phyloP scores from a whole-genome alignment of 345 rosid genomes.

The Lepidium sativum region DNA sequence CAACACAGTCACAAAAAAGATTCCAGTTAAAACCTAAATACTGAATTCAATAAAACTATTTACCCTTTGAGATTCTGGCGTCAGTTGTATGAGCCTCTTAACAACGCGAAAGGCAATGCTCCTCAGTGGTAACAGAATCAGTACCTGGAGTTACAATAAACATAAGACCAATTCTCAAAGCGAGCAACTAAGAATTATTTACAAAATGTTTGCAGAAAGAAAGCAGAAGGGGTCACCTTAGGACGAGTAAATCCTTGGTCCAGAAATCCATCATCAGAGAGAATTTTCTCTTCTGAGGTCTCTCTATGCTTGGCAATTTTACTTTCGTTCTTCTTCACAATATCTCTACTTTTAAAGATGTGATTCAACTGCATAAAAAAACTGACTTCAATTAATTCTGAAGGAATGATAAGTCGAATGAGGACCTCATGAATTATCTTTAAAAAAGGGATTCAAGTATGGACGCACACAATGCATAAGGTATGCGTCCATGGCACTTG shows the following conservation, averaged over 20 bases:
- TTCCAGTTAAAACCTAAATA: neutral
- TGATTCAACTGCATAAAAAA: constrained; percentile 77
- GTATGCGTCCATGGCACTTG: constrained; percentile 64
- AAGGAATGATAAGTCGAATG: neutral
- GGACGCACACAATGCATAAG: constrained; percentile 80
- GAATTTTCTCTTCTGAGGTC: constrained; percentile 36
- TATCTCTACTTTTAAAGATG: constrained; percentile 61
- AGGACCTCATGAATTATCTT: neutral
- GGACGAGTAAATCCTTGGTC: constrained; percentile 98
- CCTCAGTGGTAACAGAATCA: constrained; percentile 72
- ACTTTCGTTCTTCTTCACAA: constrained; percentile 66
- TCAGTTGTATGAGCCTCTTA: constrained; percentile 67
- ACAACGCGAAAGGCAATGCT: constrained; percentile 61
- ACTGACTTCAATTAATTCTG: constrained; percentile 18
- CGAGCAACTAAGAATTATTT: neutral
- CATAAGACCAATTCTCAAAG: neutral
- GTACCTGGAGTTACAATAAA: constrained; percentile 41
- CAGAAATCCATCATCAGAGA: constrained; percentile 49
- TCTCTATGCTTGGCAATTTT: constrained; percentile 55
- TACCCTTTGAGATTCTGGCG: constrained; percentile 73
- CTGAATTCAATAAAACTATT: neutral
- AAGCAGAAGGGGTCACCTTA: constrained; percentile 45
- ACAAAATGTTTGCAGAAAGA: neutral
- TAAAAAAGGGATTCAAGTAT: constrained; percentile 7
- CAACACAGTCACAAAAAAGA: neutral